phyloP scores from a whole-genome alignment of 108 stramenopile species.

The Nitzschia putrida region DNA sequence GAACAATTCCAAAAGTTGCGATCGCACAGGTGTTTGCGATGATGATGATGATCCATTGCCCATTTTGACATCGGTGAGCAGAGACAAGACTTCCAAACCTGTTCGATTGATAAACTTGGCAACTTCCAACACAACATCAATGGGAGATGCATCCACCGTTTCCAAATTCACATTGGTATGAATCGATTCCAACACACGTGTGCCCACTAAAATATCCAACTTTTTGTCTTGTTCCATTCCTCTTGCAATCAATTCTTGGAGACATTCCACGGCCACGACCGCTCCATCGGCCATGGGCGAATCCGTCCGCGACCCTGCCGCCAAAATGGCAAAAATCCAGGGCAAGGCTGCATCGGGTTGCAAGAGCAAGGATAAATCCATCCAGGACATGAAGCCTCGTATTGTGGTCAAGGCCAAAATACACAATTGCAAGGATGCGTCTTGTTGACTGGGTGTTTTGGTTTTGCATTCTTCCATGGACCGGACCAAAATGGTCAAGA shows the following conservation, averaged over 20 bases:
- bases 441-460: not conserved
- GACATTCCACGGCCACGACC: constrained; percentile 48
- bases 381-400: constrained; percentile 58
- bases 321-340: constrained; percentile 29
- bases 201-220: constrained; percentile 37
- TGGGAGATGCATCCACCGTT: constrained; percentile 33
- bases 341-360: constrained; percentile 14
- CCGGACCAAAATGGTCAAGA: constrained; percentile 22
- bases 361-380: constrained; percentile 47
- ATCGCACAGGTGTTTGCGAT: constrained; percentile 11
- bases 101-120: constrained; percentile 64
- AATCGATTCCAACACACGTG: constrained; percentile 44
- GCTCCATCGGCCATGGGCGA: constrained; percentile 36
- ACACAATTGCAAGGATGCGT: constrained; percentile 23
- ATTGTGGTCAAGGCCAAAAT: constrained; percentile 40
- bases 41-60: not conserved
- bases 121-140: constrained; percentile 64
- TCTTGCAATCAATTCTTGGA: constrained; percentile 56
- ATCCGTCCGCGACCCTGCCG: constrained; percentile 18
- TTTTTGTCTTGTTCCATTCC: constrained; percentile 69
- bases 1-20: constrained; percentile 51
- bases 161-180: constrained; percentile 34
- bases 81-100: constrained; percentile 53
- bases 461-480: constrained; percentile 17
- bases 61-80: not conserved